These are phyloP conservation scores for Sonneratia alba DNA, from an alignment of 345 rosid genomes.

Conservation along the genomic window DNA sequence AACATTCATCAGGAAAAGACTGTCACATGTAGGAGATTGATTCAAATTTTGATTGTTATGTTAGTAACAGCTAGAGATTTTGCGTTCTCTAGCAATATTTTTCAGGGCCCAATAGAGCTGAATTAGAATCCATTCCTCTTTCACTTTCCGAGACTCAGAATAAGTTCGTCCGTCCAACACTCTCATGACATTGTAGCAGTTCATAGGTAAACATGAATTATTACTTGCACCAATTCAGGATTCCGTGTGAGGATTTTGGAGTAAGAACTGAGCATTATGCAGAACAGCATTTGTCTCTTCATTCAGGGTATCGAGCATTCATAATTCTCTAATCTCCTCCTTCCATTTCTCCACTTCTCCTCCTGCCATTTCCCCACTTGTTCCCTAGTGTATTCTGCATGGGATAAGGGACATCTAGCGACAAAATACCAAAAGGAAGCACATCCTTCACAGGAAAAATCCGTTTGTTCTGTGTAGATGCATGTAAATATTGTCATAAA, in stretches of 20 bases:
- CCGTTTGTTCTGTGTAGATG: no score
- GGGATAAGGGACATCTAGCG: background rate
- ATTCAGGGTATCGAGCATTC: conserved; percentile 64
- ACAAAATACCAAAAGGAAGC: background rate
- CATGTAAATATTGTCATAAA: background rate
- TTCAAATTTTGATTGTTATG: background rate
- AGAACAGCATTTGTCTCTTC: conserved; percentile 56
- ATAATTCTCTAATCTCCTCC: conserved; percentile 66
- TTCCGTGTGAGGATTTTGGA: conserved; percentile 48
- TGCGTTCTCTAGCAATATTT: background rate
- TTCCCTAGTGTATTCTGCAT: conserved; percentile 65
- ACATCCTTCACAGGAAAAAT: background rate
- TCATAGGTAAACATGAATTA: background rate
- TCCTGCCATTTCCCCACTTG: conserved; percentile 81
- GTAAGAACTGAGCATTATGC: conserved; percentile 50
- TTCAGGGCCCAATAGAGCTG: background rate
- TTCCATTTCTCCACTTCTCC: conserved; percentile 81
- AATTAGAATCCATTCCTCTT: background rate
- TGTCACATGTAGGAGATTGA: background rate
- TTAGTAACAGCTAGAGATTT: background rate
- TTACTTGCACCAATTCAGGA: conserved; percentile 32
- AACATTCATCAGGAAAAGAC: background rate
- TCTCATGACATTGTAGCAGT: background rate
- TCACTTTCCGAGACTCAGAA: background rate
- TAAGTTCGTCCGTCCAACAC: background rate